A percentile compares a stretch with the other conserved stretches of the same genome.
Evolutionary conservation across 2,329 filamentous ascomycete species (phyloP).

Genomic region (Microsporum ferrugineum): DNA sequence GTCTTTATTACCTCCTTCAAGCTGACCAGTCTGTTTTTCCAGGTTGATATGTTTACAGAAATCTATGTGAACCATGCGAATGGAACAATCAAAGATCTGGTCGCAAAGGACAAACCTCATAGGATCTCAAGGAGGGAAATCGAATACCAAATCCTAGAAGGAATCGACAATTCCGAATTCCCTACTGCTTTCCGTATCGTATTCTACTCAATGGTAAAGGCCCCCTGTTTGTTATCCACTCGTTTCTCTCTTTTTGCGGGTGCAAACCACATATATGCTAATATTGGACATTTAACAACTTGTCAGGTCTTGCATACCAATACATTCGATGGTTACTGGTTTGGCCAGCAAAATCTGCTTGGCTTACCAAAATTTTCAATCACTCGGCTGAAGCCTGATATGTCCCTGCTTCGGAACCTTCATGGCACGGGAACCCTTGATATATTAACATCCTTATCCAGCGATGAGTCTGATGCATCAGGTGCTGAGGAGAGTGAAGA

Average conservation of each 20-base stretch:
- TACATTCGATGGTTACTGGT: constrained; percentile 19
- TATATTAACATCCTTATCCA: background rate
- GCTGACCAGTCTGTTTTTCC: background rate
- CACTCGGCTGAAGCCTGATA: constrained; percentile 13
- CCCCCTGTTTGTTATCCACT: background rate
- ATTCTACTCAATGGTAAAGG: constrained; percentile 17
- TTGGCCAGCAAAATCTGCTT: constrained; percentile 13
- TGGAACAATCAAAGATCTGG: constrained; percentile 12
- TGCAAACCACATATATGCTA: background rate
- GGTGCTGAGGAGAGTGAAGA: background rate
- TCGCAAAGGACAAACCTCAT: constrained; percentile 9
- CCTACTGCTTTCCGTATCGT: constrained; percentile 16
- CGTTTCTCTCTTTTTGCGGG: background rate
- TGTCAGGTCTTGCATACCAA: constrained; percentile 18
- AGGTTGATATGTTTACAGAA: constrained; percentile 10
- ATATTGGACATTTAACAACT: background rate
- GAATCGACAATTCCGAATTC: constrained; percentile 16
- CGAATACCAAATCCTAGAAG: constrained; percentile 16
- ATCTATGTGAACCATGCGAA: constrained; percentile 19
- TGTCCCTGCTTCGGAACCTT: constrained; percentile 6
- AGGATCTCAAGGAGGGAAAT: constrained; percentile 17
- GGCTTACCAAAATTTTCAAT: constrained; percentile 13
- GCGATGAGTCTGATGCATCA: background rate
- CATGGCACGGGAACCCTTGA: background rate
- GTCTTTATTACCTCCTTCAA: background rate